A percentile compares a stretch with the other conserved stretches of the same genome.
phyloP scores from a whole-genome alignment of 768 basidiomycete genomes.

The Boletales sp. region DNA sequence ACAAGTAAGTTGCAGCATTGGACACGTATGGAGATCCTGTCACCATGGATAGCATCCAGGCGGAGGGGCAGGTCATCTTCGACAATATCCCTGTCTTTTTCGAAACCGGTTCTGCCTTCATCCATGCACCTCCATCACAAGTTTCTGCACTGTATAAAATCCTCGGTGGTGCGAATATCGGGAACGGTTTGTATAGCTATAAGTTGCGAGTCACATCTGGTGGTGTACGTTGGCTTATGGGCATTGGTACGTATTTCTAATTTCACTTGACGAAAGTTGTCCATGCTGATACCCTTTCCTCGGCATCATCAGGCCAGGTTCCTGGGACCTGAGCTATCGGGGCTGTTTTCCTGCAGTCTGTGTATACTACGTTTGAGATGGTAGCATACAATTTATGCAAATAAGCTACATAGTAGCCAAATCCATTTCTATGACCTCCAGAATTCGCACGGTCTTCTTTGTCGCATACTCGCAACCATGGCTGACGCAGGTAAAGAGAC shows the following conservation, averaged over 20 bases:
- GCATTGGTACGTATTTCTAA: too few relatives aligned
- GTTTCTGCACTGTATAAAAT: neutral
- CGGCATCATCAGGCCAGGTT: too few relatives aligned
- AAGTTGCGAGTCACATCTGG: neutral
- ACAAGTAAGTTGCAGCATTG: constrained; percentile 10
- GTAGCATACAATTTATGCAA: too few relatives aligned
- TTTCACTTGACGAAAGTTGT: too few relatives aligned
- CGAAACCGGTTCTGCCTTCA: constrained; percentile 19
- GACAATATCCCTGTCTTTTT: constrained; percentile 5
- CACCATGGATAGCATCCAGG: constrained; percentile 5
- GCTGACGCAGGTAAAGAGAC: constrained; percentile 50
- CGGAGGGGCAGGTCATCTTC: neutral
- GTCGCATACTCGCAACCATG: constrained; percentile 34
- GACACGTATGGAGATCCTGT: neutral
- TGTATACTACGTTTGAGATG: too few relatives aligned
- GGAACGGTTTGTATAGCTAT: constrained; percentile 28
- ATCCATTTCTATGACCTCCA: too few relatives aligned
- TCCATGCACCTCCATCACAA: constrained; percentile 1
- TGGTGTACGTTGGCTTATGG: neutral
- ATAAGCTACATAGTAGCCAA: too few relatives aligned
- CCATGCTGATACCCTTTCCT: too few relatives aligned
- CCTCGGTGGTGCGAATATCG: constrained; percentile 12
- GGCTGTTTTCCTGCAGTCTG: too few relatives aligned
- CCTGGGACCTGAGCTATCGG: too few relatives aligned
- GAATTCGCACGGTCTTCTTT: constrained; percentile 20